Percentiles rank a stretch among this genome's conserved stretches.
Evolutionary conservation across 176 grass and related monocot species (phyloP).

Genomic region (Carex myosuroides): DNA sequence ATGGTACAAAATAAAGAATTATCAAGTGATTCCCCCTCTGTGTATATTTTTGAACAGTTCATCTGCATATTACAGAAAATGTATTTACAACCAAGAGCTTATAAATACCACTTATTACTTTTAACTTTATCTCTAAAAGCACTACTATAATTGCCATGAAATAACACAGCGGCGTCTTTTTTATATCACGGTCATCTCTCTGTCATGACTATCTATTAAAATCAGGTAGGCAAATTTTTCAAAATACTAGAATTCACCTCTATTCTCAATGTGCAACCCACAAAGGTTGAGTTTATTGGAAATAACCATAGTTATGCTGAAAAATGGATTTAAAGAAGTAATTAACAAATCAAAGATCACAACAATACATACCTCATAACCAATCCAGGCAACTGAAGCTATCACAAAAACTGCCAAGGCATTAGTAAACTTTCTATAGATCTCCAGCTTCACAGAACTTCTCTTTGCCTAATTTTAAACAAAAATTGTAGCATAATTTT

Average conservation of each 20-base stretch:
- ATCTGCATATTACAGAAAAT: not conserved
- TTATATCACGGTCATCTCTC: not conserved
- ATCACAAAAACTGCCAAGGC: conserved; percentile 74
- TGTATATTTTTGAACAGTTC: not conserved
- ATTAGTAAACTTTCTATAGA: conserved; percentile 95
- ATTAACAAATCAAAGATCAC: not conserved
- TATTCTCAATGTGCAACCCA: not conserved
- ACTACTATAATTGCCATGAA: not conserved
- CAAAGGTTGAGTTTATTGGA: not conserved
- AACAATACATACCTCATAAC: conserved; percentile 59
- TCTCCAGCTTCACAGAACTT: conserved; percentile 87
- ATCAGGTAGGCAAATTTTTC: not conserved
- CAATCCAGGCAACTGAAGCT: conserved; percentile 96
- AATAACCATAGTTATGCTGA: not conserved
- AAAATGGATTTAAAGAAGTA: not conserved
- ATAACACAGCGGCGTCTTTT: not conserved
- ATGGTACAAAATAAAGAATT: too few species aligned
- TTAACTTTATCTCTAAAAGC: not conserved
- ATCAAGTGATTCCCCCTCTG: not conserved
- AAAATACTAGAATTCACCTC: not conserved
- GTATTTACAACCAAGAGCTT: not conserved
- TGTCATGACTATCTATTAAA: not conserved
- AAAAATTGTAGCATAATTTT: conserved; percentile 15
- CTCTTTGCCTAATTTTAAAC: conserved; percentile 59
- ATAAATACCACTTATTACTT: not conserved